phyloP scores from a whole-genome alignment of 139 green algal genomes.

The Auxenochlorella protothecoides region DNA sequence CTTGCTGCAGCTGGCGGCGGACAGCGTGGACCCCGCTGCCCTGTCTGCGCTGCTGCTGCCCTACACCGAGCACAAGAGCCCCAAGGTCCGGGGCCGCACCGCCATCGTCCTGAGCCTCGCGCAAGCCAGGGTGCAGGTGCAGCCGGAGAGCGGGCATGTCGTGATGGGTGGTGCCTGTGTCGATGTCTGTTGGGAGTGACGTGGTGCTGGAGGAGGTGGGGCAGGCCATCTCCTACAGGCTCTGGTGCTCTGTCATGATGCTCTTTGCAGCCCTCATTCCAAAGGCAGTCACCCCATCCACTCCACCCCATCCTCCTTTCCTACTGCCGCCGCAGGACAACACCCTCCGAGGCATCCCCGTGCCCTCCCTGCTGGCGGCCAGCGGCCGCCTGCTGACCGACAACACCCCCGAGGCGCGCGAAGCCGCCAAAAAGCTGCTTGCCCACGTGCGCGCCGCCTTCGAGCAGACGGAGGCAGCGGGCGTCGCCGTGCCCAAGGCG shows the following conservation, averaged over 20 bases:
- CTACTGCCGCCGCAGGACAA: too few relatives aligned
- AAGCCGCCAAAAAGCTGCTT: slow-evolving; percentile 30
- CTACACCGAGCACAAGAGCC: slow-evolving; percentile 43
- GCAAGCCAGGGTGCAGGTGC: slow-evolving; percentile 10
- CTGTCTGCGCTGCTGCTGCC: slow-evolving; percentile 31
- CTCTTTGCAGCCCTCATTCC: too few relatives aligned
- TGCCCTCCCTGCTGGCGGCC: slow-evolving; percentile 15
- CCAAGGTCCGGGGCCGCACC: slow-evolving; percentile 36
- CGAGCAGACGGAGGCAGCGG: neutral
- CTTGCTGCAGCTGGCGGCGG: slow-evolving; percentile 6
- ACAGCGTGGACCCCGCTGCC: slow-evolving; percentile 5
- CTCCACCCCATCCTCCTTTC: too few relatives aligned
- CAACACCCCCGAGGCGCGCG: slow-evolving; percentile 47
- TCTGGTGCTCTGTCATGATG: too few relatives aligned
- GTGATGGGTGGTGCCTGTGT: neutral
- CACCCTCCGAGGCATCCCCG: neutral
- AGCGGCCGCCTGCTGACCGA: slow-evolving; percentile 34
- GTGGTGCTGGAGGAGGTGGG: neutral
- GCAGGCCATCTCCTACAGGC: neutral
- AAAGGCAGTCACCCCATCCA: too few relatives aligned
- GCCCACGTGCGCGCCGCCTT: slow-evolving; percentile 8
- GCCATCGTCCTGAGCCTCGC: slow-evolving; percentile 9
- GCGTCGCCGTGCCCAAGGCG: too few relatives aligned
- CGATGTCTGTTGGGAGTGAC: neutral
- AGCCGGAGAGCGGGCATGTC: too few relatives aligned